A percentile compares a stretch with the other conserved stretches of the same genome.
Evolutionary conservation across 805 yeast species (phyloP).

Genomic region (Isabelozyma pseudorhagii): DNA sequence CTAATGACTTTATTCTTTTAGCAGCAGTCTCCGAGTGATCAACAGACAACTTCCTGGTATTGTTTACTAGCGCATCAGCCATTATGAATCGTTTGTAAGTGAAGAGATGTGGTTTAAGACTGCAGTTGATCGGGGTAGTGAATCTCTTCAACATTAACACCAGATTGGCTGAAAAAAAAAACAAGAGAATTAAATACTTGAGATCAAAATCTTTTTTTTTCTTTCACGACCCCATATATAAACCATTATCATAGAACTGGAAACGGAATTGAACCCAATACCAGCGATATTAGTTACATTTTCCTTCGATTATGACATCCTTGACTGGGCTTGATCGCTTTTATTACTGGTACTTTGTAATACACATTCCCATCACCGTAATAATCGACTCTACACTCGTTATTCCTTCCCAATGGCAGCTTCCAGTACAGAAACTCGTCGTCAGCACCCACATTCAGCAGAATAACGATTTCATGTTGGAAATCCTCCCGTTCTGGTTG

Average conservation of each 20-base stretch:
- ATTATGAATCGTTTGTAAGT: neutral
- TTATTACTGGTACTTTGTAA: constrained; percentile 48
- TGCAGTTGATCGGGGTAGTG: too few species aligned
- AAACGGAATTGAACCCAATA: too few species aligned
- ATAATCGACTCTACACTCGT: constrained; percentile 73
- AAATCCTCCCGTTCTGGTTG: constrained; percentile 68
- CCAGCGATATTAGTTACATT: too few species aligned
- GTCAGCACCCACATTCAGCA: constrained; percentile 55
- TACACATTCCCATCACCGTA: constrained; percentile 75
- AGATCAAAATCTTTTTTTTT: neutral
- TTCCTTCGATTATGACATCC: neutral
- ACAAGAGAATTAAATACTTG: neutral
- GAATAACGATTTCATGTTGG: constrained; percentile 72
- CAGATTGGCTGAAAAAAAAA: neutral
- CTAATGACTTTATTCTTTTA: neutral
- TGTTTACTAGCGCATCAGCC: neutral
- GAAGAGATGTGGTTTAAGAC: neutral
- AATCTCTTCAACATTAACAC: neutral
- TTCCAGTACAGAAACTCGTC: constrained; percentile 46
- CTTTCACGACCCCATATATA: too few species aligned
- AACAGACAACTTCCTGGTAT: neutral
- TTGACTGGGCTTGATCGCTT: constrained; percentile 31
- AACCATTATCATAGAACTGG: too few species aligned
- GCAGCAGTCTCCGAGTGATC: neutral
- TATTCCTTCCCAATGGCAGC: constrained; percentile 50